These are phyloP conservation scores for Neurospora sp. DNA, from an alignment of 2,329 filamentous ascomycete species.

Conservation along the genomic window DNA sequence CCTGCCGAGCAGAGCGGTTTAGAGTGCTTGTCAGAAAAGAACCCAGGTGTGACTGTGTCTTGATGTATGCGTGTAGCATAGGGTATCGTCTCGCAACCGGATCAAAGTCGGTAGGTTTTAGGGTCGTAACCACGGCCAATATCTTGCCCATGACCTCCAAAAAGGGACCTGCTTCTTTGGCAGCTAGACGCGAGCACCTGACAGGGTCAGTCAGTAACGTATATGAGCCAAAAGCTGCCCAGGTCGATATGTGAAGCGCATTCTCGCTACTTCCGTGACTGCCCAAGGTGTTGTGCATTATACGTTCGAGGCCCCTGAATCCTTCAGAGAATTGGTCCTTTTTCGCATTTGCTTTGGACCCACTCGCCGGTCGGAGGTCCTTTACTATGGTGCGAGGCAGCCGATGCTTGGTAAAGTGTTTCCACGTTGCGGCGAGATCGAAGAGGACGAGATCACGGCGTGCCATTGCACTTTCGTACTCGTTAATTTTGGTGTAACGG, in stretches of 20 bases:
- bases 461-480: slow-evolving; percentile 21
- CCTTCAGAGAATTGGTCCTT: not conserved
- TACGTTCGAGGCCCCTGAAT: not conserved
- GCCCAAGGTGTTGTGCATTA: not conserved
- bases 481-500: slow-evolving; percentile 18
- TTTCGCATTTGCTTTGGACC: not conserved
- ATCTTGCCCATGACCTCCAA: slow-evolving; percentile 16
- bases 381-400: not conserved
- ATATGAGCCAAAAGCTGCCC: slow-evolving; percentile 30
- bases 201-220: slow-evolving; percentile 26
- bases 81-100: slow-evolving; percentile 1
- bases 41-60: not conserved
- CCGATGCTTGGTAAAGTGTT: slow-evolving; percentile 26
- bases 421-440: slow-evolving; percentile 33
- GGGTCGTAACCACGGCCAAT: slow-evolving; percentile 5
- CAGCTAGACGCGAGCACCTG: slow-evolving; percentile 10
- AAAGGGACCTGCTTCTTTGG: slow-evolving; percentile 18
- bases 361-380: not conserved
- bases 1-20: not conserved
- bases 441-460: slow-evolving; percentile 24
- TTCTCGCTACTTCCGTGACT: not conserved
- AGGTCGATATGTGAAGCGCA: slow-evolving; percentile 14
- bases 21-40: not conserved
- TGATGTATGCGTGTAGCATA: slow-evolving; percentile 14
- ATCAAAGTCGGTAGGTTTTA: not conserved